Evolutionary conservation across 495 filamentous ascomycete genomes (phyloP).

Genomic region (Clohesyomyces aquaticus): DNA sequence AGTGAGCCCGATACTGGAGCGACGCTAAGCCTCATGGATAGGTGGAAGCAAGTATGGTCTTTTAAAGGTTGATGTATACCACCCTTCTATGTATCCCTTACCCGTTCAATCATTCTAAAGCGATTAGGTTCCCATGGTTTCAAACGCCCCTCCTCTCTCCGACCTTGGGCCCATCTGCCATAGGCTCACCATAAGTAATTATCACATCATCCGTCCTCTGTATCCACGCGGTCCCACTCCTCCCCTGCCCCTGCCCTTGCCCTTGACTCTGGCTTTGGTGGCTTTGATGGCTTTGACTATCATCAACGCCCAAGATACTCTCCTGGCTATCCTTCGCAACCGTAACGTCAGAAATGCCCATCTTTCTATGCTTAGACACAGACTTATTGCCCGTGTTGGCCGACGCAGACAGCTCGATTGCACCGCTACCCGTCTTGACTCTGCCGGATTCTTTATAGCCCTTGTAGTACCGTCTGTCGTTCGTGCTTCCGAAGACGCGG

Average conservation of each 20-base stretch:
- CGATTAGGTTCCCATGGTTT: no score
- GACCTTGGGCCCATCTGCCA: neutral
- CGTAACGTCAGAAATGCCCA: neutral
- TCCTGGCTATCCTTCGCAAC: slow-evolving; percentile 16
- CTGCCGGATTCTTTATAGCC: slow-evolving; percentile 10
- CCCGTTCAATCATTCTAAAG: no score
- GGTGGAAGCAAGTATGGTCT: no score
- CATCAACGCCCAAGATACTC: slow-evolving; percentile 13
- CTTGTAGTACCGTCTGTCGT: slow-evolving; percentile 5
- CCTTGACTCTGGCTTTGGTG: no score
- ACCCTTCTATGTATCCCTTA: no score
- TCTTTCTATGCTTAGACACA: slow-evolving; percentile 7
- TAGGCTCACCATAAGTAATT: slow-evolving; percentile 2
- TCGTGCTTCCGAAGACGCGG: slow-evolving; percentile 18
- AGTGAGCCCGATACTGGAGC: no score
- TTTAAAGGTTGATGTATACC: no score
- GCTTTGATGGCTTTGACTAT: no score
- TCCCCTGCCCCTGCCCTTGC: neutral
- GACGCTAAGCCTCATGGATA: no score
- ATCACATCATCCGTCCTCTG: slow-evolving; percentile 18
- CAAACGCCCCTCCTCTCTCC: neutral
- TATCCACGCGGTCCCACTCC: neutral
- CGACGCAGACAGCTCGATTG: neutral
- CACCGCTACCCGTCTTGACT: neutral
- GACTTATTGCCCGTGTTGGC: neutral